Evolutionary conservation across 2,329 filamentous ascomycete genomes (phyloP).

Genomic region (Trichoderma cornu-damae): DNA sequence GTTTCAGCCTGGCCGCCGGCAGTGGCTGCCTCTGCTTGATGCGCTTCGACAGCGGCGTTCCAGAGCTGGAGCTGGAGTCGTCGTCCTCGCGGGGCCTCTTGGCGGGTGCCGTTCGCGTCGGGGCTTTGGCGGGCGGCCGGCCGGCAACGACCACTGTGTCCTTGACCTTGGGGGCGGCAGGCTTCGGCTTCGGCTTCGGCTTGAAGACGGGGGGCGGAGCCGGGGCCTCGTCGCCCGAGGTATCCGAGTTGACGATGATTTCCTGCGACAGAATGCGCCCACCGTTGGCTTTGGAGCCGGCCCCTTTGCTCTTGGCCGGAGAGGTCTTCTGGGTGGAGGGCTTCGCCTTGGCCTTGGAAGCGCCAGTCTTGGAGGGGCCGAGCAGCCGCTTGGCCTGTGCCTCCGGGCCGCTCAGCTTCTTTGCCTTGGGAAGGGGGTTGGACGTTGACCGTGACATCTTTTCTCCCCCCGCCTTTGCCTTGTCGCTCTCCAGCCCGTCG

Average conservation of each 20-base stretch:
- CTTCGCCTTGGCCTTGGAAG: constrained; percentile 29
- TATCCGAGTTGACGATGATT: constrained; percentile 52
- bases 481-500: constrained; percentile 35
- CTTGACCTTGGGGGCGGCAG: constrained; percentile 29
- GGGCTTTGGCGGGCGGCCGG: constrained; percentile 32
- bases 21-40: constrained; percentile 46
- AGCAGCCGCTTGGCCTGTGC: constrained; percentile 53
- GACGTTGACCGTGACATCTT: constrained; percentile 48
- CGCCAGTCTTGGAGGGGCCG: constrained; percentile 28
- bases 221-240: constrained; percentile 46
- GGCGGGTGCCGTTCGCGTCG: constrained; percentile 32
- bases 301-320: constrained; percentile 39
- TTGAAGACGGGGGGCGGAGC: constrained; percentile 27
- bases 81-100: constrained; percentile 51
- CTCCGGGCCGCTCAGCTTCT: constrained; percentile 50
- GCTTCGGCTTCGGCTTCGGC: constrained; percentile 30
- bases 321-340: constrained; percentile 30
- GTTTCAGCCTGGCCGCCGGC: constrained; percentile 34
- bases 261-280: constrained; percentile 50
- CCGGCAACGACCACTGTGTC: constrained; percentile 32
- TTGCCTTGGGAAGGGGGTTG: constrained; percentile 49
- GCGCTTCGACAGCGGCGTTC: constrained; percentile 54
- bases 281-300: constrained; percentile 34
- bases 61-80: constrained; percentile 57
- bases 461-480: constrained; percentile 35